Evolutionary conservation across 495 filamentous ascomycete species (phyloP).

Genomic region (Penicillium samsonianum): DNA sequence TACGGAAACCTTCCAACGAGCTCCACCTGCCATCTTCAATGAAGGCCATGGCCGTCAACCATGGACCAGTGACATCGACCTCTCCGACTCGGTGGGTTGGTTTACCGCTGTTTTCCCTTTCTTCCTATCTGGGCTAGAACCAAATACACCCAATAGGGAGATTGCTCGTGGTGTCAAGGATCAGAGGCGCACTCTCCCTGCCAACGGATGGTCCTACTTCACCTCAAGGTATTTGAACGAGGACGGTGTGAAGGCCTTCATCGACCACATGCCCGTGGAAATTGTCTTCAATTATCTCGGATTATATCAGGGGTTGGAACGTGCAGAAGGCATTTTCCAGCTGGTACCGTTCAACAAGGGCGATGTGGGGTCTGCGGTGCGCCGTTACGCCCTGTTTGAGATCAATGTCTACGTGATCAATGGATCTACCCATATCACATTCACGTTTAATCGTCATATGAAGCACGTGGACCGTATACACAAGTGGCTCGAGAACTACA

Average conservation of each 20-base stretch:
- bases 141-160: neutral
- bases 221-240: constrained; percentile 19
- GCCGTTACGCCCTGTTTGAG: neutral
- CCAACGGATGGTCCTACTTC: constrained; percentile 37
- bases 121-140: neutral
- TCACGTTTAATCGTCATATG: neutral
- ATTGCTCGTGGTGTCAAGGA: constrained; percentile 22
- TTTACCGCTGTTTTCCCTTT: constrained; percentile 45
- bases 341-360: neutral
- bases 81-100: constrained; percentile 50
- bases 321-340: neutral
- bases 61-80: constrained; percentile 36
- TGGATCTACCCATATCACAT: neutral
- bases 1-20: constrained; percentile 34
- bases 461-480: neutral
- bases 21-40: constrained; percentile 41
- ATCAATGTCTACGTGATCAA: neutral
- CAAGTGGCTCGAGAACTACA: neutral
- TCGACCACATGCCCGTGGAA: constrained; percentile 53
- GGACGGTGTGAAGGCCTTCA: constrained; percentile 14
- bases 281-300: constrained; percentile 64
- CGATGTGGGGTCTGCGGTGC: neutral
- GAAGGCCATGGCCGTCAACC: constrained; percentile 51
- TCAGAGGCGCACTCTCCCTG: constrained; percentile 17
- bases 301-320: constrained; percentile 13